A percentile compares a stretch with the other conserved stretches of the same genome.
Conservation (phyloP, 2,329 filamentous ascomycete genomes). For the Tolypocladium cylindrosporum region DNA sequence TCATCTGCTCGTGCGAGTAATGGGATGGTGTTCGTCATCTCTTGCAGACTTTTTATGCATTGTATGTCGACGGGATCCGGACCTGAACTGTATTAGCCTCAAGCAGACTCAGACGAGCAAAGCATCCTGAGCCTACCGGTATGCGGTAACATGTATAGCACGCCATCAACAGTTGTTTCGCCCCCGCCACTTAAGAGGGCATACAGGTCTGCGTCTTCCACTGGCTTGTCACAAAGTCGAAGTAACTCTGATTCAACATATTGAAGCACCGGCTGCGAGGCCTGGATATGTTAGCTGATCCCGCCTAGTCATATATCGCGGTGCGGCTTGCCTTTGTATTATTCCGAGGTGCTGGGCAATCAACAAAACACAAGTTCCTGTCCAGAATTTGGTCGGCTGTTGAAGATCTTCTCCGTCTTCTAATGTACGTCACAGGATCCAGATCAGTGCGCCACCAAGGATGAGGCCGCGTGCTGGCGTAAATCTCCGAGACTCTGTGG, state of each 20-base stretch:
- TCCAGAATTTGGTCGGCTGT: constrained; percentile 68
- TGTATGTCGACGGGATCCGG: constrained; percentile 46
- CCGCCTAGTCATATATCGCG: neutral
- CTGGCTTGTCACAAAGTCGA: constrained; percentile 33
- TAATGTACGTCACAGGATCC: constrained; percentile 42
- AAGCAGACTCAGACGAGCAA: neutral
- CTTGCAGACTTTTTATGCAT: constrained; percentile 58
- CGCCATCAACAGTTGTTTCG: constrained; percentile 72
- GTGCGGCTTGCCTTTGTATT: constrained; percentile 38
- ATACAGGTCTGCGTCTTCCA: constrained; percentile 65
- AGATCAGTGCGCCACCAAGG: constrained; percentile 83
- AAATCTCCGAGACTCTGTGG: constrained; percentile 50
- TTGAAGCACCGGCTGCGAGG: constrained; percentile 48
- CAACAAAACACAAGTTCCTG: constrained; percentile 87
- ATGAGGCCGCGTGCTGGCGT: constrained; percentile 74
- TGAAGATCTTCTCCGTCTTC: constrained; percentile 54
- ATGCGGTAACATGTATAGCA: constrained; percentile 71
- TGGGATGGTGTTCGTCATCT: constrained; percentile 76
- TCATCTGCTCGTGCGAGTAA: constrained; percentile 70
- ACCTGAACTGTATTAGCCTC: constrained; percentile 16
- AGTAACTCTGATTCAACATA: constrained; percentile 53
- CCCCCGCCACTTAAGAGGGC: constrained; percentile 72
- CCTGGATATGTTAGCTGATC: constrained; percentile 12
- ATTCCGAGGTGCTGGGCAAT: constrained; percentile 58
- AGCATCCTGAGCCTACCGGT: constrained; percentile 37